Evolutionary conservation across 177 flowering plant species (phyloP), one percentile per base, ranked within the genome.

Genomic region (Vitis hybrid): DNA sequence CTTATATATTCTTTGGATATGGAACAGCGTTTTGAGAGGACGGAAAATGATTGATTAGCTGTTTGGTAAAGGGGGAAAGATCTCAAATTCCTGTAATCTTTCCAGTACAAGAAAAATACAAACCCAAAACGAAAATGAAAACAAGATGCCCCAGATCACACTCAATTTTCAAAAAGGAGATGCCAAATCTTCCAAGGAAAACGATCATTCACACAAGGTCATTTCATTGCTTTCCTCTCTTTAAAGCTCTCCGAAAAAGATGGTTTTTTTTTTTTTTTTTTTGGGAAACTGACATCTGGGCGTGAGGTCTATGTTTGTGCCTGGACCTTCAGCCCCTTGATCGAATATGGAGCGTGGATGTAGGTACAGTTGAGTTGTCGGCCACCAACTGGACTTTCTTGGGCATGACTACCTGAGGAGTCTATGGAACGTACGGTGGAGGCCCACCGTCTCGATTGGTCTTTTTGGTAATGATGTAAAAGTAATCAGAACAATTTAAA

Each of bases 41-140:
- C n/a, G 67, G 56, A 50, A 65, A 54, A 65, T 63, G 60, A 24
- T 68, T 52, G 56, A 60, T 74, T 69, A 58, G 66, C n/a, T 70
- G 78, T 75, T 70, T 70, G 74, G 74, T 65, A 75, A 66, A 75
- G 71, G 18, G 65, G 30, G 50, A 46, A 14, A 71, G 69, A 71
- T 60, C 27, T 49, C 35, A 16, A 58, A 24, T 19, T 62, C 49
- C 64, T 9, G 32, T n/a, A 19, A 30, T 19, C 59, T 73, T 65
- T 62, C 14, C 16, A 50, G 69, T 69, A 75, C 68, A 57, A 67
- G 68, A 71, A 67, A 59, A 65, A 13, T 7, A 40, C 14, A 54
- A 35, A 6, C 46, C 46, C 46, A 6, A 35, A 35, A 35, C 1
- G 46, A 35, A 35, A 35, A 35, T 35, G 46, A 35, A 30, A 60